Base-by-base conservation (phyloP, 108 stramenopile species). In the Mediolabrus comicus region DNA sequence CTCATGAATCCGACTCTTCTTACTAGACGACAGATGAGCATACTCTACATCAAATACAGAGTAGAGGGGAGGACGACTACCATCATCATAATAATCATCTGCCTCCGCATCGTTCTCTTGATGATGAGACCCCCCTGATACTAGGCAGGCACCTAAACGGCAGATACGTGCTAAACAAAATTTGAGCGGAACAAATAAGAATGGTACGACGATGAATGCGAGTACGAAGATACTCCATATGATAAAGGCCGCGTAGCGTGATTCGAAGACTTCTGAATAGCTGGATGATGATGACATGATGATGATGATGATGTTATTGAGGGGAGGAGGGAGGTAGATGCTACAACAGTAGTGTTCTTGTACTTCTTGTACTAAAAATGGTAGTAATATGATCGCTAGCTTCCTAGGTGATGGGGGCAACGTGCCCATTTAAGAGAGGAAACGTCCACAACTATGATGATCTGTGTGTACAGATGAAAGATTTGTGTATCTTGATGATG, bases 231-330 rank as follows among this genome's bases (percentile, higher is more conserved):
- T 28, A 3, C 29, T 57, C 57, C 67, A 69, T 13, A 69, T 59
- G 41, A 69, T 46, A n/a, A 69, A 59, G 28, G 58, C 67, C 6
- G 43, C 67, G n/a, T 59, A 30, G 17, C 58, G 67, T 17, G 53
- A 31, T 19, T 69, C 67, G 32, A 69, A 35, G 3, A 32, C 4
- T 28, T 4, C 5, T 3, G 16, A 43, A 6, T 43, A 43, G 41
- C 19, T 13, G 2, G 17, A 17, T 2, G n/a, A 16, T 17, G 17
- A 17, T 2, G n/a, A 16, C 41, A 43, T 43, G 3, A 17, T 43
- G 36, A 43, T n/a, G 41, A 19, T 17, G 41, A 3, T 43, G 19
- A 17, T 43, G 17, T 43, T 43, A 17, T 6, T 17, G 41, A 13
- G 41, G 16, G 0, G 41, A n/a, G n/a, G n/a, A n/a, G n/a, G n/a